Conservation (phyloP, 1,284 basidiomycete species). For the Cutaneotrichosporon sp. region DNA sequence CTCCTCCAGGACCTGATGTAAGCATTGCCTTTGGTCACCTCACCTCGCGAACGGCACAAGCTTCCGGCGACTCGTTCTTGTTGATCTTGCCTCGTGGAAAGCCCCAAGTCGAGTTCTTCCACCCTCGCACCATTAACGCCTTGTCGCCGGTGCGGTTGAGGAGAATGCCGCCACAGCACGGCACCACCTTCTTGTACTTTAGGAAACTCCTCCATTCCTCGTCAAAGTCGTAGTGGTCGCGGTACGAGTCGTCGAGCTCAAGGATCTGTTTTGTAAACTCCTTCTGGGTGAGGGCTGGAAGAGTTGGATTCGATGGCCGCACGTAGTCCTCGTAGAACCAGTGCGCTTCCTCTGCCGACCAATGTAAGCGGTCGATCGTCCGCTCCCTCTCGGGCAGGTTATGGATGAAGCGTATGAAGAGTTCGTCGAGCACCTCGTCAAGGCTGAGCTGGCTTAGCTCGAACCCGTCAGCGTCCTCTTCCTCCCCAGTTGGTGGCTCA, state of each 20-base stretch:
- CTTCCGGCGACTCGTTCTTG: slow-evolving; percentile 75
- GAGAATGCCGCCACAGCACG: slow-evolving; percentile 98
- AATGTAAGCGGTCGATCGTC: slow-evolving; percentile 87
- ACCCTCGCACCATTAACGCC: slow-evolving; percentile 94
- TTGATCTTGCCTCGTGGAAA: slow-evolving; percentile 99
- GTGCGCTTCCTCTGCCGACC: slow-evolving; percentile 99
- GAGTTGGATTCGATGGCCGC: slow-evolving; percentile 79
- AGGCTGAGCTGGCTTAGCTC: slow-evolving; percentile 30
- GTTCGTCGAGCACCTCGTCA: slow-evolving; percentile 74
- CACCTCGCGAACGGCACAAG: slow-evolving; percentile 89
- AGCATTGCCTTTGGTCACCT: slow-evolving; percentile 21
- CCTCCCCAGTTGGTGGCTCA: slow-evolving; percentile 15
- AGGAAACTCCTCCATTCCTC: slow-evolving; percentile 58
- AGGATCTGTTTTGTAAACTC: slow-evolving; percentile 94
- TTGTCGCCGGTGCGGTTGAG: slow-evolving; percentile 88
- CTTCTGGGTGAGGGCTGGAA: slow-evolving; percentile 85
- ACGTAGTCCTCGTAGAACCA: slow-evolving; percentile 99
- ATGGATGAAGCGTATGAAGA: slow-evolving; percentile 93
- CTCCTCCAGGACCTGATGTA: slow-evolving; percentile 78
- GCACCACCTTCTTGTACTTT: slow-evolving; percentile 93
- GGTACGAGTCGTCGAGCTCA: slow-evolving; percentile 49
- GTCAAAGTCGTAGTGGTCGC: slow-evolving; percentile 45
- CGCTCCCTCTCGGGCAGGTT: slow-evolving; percentile 95
- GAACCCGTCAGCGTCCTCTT: slow-evolving; percentile 44
- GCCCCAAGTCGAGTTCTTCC: slow-evolving; percentile 96